These are phyloP conservation scores for Candida maesae DNA, from an alignment of 805 yeast genomes.

Conservation along the genomic window DNA sequence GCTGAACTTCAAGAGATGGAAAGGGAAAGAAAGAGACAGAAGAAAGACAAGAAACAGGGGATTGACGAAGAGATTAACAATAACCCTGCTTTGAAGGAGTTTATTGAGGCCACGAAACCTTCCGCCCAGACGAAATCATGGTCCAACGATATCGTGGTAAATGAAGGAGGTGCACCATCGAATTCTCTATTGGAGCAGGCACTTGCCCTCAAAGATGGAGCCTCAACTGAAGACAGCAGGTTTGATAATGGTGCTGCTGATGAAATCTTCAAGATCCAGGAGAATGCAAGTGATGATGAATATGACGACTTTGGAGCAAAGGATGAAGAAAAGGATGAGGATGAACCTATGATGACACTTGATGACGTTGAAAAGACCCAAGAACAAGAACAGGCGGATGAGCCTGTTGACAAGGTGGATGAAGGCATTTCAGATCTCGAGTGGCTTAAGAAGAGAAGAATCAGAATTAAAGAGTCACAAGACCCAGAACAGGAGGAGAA, in stretches of 20 bases:
- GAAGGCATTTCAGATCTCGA: slow-evolving; percentile 70
- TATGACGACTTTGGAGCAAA: slow-evolving; percentile 32
- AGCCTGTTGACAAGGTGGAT: slow-evolving; percentile 33
- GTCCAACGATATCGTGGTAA: slow-evolving; percentile 46
- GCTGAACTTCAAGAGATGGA: slow-evolving; percentile 36
- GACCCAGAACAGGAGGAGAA: slow-evolving; percentile 11
- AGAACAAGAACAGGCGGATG: slow-evolving; percentile 29
- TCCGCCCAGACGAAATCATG: slow-evolving; percentile 66
- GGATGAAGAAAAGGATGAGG: slow-evolving; percentile 40
- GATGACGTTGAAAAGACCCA: slow-evolving; percentile 28
- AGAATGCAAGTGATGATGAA: slow-evolving; percentile 43
- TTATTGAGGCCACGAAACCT: slow-evolving; percentile 79
- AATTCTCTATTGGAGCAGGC: slow-evolving; percentile 39
- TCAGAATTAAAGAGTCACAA: slow-evolving; percentile 57
- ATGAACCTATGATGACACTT: slow-evolving; percentile 48
- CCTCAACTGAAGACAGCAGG: slow-evolving; percentile 8
- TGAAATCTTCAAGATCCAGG: slow-evolving; percentile 27
- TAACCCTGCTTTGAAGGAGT: slow-evolving; percentile 73
- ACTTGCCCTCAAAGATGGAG: slow-evolving; percentile 31
- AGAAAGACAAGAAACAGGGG: slow-evolving; percentile 25
- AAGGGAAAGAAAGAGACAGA: slow-evolving; percentile 32
- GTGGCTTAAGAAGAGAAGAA: slow-evolving; percentile 78
- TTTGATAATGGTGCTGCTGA: slow-evolving; percentile 25
- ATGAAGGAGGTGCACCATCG: slow-evolving; percentile 31
- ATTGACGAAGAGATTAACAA: slow-evolving; percentile 60